A percentile compares a stretch with the other conserved stretches of the same genome.
phyloP scores from a whole-genome alignment of 176 grass and related monocot genomes.

The Musa acuminata region DNA sequence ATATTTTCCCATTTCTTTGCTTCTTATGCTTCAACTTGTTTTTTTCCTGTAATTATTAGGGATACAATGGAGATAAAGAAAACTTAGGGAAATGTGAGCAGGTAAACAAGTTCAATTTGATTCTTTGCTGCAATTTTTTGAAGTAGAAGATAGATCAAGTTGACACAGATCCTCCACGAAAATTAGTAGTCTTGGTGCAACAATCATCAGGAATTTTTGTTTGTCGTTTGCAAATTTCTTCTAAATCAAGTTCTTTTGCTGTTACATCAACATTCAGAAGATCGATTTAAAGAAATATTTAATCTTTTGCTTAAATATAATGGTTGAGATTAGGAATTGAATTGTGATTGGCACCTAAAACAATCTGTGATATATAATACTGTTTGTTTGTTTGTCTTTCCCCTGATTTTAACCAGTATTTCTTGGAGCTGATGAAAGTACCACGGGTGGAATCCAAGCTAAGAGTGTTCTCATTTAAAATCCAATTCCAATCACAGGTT shows the following conservation, averaged over 20 bases:
- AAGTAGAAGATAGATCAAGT: background rate
- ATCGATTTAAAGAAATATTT: background rate
- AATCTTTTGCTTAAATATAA: background rate
- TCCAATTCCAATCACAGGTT: slow-evolving; percentile 14
- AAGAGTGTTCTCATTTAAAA: slow-evolving; percentile 22
- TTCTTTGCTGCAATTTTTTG: background rate
- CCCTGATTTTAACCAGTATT: slow-evolving; percentile 18
- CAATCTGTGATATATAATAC: background rate
- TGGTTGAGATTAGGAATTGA: background rate
- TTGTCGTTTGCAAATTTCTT: background rate
- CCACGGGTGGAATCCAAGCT: slow-evolving; percentile 23
- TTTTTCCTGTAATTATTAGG: slow-evolving; percentile 42
- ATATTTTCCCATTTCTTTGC: slow-evolving; percentile 11
- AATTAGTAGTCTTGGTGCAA: background rate
- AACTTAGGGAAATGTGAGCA: slow-evolving; percentile 82
- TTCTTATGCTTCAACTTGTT: slow-evolving; percentile 7
- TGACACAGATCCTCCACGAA: background rate
- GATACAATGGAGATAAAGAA: slow-evolving; percentile 92
- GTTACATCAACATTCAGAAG: background rate
- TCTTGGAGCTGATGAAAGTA: slow-evolving; percentile 88
- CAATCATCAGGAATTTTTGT: background rate
- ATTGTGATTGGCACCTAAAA: background rate
- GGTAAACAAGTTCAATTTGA: slow-evolving; percentile 27
- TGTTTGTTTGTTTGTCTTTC: background rate
- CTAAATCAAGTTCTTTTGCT: background rate